Base-by-base conservation (phyloP, 371 early-diverging fungal species). In the Syncephalis plumigaleata region DNA sequence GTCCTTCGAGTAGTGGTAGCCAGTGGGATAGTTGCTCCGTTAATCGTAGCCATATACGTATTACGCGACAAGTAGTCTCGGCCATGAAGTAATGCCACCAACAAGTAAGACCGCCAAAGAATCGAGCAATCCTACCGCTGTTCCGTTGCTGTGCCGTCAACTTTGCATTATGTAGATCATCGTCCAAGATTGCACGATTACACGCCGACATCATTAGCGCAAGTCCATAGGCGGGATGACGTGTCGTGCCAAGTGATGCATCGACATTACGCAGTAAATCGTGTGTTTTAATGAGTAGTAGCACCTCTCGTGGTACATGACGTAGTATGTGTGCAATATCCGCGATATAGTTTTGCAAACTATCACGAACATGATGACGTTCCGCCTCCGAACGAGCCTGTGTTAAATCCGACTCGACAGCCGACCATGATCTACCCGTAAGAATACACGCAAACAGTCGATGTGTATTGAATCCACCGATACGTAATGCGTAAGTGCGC, bases 261-360 rank as follows among this genome's bases (percentile, higher is more conserved):
- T 40, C 44, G 9, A 43, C 22, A 17, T 22, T 22, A n/a, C 36
- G 42, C 17, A 93, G 52, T 13, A 93, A 59, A 58, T 93, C 93
- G 53, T 86, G 83, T 2, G 91, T 91, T 61, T 91, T 93, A 47
- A 93, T 66, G 8, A 92, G 60, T 42, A 92, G 62, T 3, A 92
- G 55, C 9, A 92, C 67, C 15, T 81, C 77, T 0, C 86, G 67
- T 1, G 91, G 90, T 13, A 91, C 68, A 13, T 75, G 68, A 9
- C 81, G 72, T 38, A 93, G 58, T 5, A 92, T 75, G 37, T 74
- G 76, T 0, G 86, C 73, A 47, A 92, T 76, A 36, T 85, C 76
- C 11, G 59, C 57, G 39, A 88, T 51, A 46, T 77, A 75, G 18
- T 63, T 57, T 11, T 70, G 50, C 0, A 67, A 59, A 25, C 58